phyloP scores from a whole-genome alignment of 495 filamentous ascomycete species.

The Xanthoparmelia taractica region DNA sequence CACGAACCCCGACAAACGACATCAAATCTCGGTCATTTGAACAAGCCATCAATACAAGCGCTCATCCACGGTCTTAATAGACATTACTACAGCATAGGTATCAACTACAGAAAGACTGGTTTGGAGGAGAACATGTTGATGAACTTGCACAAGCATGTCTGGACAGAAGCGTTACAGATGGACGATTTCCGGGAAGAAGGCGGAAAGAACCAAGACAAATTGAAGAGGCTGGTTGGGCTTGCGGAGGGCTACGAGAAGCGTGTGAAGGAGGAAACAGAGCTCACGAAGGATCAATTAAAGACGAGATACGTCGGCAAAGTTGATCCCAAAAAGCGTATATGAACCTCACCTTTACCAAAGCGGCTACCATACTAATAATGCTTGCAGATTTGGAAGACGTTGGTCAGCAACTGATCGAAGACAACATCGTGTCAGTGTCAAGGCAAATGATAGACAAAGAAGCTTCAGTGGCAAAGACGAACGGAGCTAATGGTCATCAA shows the following conservation, averaged over 20 bases:
- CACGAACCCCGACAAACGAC: conserved; percentile 98
- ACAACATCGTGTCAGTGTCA: conserved; percentile 95
- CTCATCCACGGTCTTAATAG: conserved; percentile 96
- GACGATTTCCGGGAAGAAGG: conserved; percentile 86
- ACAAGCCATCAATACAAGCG: conserved; percentile 98
- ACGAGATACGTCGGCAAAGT: conserved; percentile 98
- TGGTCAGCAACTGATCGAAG: conserved; percentile 91
- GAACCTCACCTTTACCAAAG: neutral
- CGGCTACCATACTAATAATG: conserved; percentile 25
- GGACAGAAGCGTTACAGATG: conserved; percentile 97
- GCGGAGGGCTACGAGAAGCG: conserved; percentile 97
- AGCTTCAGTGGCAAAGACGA: conserved; percentile 57
- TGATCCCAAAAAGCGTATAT: conserved; percentile 92
- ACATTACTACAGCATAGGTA: conserved; percentile 98
- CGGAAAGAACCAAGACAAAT: conserved; percentile 69
- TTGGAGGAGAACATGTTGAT: conserved; percentile 99
- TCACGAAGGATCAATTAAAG: conserved; percentile 96
- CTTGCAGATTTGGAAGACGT: conserved; percentile 77
- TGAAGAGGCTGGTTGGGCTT: conserved; percentile 78
- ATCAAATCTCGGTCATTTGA: conserved; percentile 93
- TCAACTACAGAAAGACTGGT: conserved; percentile 96
- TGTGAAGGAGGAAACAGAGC: conserved; percentile 94
- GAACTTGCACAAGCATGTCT: conserved; percentile 98
- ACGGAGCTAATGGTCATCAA: conserved; percentile 24
- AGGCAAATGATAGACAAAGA: conserved; percentile 99